Conservation (phyloP, 2,329 filamentous ascomycete genomes). For the Pseudocercospora pini-densiflorae region DNA sequence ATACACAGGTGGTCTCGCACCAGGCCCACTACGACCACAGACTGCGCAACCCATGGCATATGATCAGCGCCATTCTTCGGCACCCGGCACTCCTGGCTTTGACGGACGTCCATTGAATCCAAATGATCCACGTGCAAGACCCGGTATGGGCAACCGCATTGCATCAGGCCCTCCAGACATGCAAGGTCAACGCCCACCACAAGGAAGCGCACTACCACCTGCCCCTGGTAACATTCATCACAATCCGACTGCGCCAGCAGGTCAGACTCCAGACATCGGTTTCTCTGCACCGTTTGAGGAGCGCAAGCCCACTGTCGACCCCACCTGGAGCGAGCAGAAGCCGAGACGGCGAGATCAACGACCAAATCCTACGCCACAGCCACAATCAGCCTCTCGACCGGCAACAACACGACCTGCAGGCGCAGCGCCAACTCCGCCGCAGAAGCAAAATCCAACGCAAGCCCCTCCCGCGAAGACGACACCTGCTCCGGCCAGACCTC, state of each 20-base stretch:
- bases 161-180: slow-evolving; percentile 39
- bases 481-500: slow-evolving; percentile 44
- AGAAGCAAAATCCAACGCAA: slow-evolving; percentile 16
- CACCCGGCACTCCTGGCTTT: slow-evolving; percentile 16
- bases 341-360: slow-evolving; percentile 18
- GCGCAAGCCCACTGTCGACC: slow-evolving; percentile 32
- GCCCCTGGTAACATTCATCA: slow-evolving; percentile 27
- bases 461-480: slow-evolving; percentile 37
- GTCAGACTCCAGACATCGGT: slow-evolving; percentile 34
- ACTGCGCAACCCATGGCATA: slow-evolving; percentile 28
- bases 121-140: slow-evolving; percentile 26
- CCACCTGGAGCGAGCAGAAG: slow-evolving; percentile 22
- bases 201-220: slow-evolving; percentile 14
- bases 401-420: slow-evolving; percentile 7
- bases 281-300: slow-evolving; percentile 51
- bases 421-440: slow-evolving; percentile 26
- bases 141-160: slow-evolving; percentile 33
- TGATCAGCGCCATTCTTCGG: slow-evolving; percentile 26
- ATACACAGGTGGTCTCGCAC: slow-evolving; percentile 22
- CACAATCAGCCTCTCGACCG: slow-evolving; percentile 20
- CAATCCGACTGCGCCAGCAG: slow-evolving; percentile 26
- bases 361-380: slow-evolving; percentile 19
- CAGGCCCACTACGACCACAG: slow-evolving; percentile 22
- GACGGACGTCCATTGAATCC: slow-evolving; percentile 25
- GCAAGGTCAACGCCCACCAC: slow-evolving; percentile 16